Evolutionary conservation across 306 rosid species (phyloP), one percentile per base, ranked within the genome.

Genomic region (Quercus gilva): DNA sequence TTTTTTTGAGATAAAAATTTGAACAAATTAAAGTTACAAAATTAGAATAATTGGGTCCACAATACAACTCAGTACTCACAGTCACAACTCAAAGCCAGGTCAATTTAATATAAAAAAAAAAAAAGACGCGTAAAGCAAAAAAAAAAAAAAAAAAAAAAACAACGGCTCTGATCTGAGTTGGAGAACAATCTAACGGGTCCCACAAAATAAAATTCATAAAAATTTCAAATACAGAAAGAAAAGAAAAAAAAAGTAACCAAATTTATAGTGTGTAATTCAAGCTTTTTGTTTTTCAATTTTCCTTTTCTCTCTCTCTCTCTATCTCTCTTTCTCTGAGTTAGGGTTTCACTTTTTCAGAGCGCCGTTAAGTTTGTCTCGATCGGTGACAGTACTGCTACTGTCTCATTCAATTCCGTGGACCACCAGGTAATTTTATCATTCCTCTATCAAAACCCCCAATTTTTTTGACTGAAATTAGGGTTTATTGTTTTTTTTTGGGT

Each of bases 401-500:
- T 74, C 31, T 33, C 37, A 18, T 25, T 17, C 55, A 25, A 64
- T 65, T 49, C 11, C 61, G 0, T 76, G 37, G 17, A 28, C 20
- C 29, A 33, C n/a, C 78, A 76, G 85, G 85, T 82, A 76, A 53
- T 71, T 63, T 15, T 33, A 6, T 59, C 29, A 5, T 63, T 52
- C n/a, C 60, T 31, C 13, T 57, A 19, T 23, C 33, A 14, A 29
- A 64, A 10, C 52, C 41, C 6, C n/a, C 11, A 49, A 26, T 26
- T 35, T 43, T 33, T 15, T 55, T 25, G 4, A 26, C 4, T 1
- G 53, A 0, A 25, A 23, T 18, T 41, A 55, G 52, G 55, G 19
- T 55, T 64, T 53, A 55, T 6, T 37, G 0, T 55, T 64, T 15
- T 55, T 49, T 11, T 49, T 49, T 49, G 33, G 41, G 70, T 28